Evolutionary conservation across 495 filamentous ascomycete species (phyloP), one percentile per base, ranked within the genome.

Genomic region (Xylaria nigripes): DNA sequence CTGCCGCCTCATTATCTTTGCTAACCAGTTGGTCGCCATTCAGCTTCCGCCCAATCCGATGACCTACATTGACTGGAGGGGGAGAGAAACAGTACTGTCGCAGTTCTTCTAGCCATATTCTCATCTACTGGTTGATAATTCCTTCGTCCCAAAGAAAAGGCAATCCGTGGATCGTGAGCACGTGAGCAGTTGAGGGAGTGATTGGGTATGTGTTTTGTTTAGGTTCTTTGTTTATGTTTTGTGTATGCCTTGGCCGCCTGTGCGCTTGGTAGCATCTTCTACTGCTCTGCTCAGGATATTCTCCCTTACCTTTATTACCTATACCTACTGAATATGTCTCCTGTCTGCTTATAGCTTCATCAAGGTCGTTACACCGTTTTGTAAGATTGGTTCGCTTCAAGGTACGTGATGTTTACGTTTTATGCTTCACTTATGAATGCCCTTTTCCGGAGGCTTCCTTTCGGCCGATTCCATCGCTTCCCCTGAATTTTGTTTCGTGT

Each of bases 401-500:
- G 44, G 23, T 51, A 34, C 48, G 44, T n/a, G n/a, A n/a, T n/a
- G n/a, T n/a, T n/a, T n/a, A n/a, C n/a, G n/a, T 61, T 45, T 19
- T 30, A 51, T 55, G 54, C 51, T 47, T 16, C 45, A n/a, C 9
- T 53, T 40, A 54, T 44, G 44, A 57, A 58, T 50, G 56, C 50
- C 57, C 51, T 59, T 62, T 55, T 55, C 42, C 55, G 61, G 61
- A 55, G 21, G 21, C 16, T 42, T 30, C 48, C 51, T 64, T 64
- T 66, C 69, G 68, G 71, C 69, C 71, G 64, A 67, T 73, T 62
- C 51, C 12, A 6, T 50, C 55, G 62, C 56, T 55, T 49, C 53
- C 36, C 36, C 2, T 59, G 55, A 56, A 54, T 62, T 58, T 59
- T 67, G 58, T 21, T 24, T 24, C n/a, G 21, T 45, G 64, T 66